Conservation (phyloP, 176 grass and related monocot genomes). For the bread wheat (Triticum aestivum) region DNA sequence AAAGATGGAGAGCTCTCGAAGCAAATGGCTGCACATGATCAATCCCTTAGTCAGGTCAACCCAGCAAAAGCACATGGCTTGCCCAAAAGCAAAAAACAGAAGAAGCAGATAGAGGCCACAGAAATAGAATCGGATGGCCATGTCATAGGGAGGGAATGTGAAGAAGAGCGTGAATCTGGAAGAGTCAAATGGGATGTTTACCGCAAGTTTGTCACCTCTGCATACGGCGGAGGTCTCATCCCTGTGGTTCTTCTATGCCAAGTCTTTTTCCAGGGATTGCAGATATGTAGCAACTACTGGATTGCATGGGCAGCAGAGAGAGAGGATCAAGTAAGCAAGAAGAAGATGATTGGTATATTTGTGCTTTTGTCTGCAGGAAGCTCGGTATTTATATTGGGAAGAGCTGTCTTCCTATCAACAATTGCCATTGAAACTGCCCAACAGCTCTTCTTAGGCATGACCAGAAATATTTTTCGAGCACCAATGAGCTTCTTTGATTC, state of each 20-base stretch:
- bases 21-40: conserved; percentile 70
- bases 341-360: conserved; percentile 71
- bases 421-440: conserved; percentile 84
- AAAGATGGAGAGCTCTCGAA: conserved; percentile 52
- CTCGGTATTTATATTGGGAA: conserved; percentile 75
- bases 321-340: conserved; percentile 58
- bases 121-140: conserved; percentile 43
- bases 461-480: conserved; percentile 61
- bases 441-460: conserved; percentile 69
- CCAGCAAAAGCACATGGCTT: conserved; percentile 41
- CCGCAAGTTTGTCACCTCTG: conserved; percentile 71
- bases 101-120: conserved; percentile 39
- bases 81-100: conserved; percentile 36
- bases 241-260: conserved; percentile 70
- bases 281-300: conserved; percentile 95
- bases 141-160: conserved; percentile 38
- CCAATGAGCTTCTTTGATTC: conserved; percentile 84
- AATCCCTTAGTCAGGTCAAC: conserved; percentile 64
- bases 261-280: conserved; percentile 70
- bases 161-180: conserved; percentile 86
- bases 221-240: conserved; percentile 61
- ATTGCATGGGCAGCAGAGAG: conserved; percentile 80
- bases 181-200: conserved; percentile 82
- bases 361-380: conserved; percentile 66
- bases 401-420: conserved; percentile 68